These are phyloP conservation scores for Backusella tarrabulga DNA, from an alignment of 192 early-diverging fungal genomes.

Conservation along the genomic window DNA sequence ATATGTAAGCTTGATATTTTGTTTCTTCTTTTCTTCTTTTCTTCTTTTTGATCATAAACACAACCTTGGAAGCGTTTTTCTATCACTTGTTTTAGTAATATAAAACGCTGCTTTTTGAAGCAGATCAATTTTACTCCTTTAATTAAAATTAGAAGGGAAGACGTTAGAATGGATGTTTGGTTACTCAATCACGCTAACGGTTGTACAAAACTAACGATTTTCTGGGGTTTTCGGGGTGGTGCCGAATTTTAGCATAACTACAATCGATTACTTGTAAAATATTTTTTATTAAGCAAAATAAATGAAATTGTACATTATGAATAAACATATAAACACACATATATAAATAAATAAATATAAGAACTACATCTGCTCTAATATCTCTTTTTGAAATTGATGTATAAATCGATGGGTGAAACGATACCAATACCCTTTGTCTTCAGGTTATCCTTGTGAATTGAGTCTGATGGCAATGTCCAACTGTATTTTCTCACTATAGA, in stretches of 20 bases:
- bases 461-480: slow-evolving; percentile 20
- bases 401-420: neutral
- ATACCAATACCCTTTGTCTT: slow-evolving; percentile 12
- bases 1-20: neutral
- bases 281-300: neutral
- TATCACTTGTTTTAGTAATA: neutral
- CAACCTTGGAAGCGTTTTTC: neutral
- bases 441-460: slow-evolving; percentile 14
- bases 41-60: neutral
- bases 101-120: neutral
- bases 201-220: neutral
- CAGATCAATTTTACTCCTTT: neutral
- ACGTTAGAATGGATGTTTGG: neutral
- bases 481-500: slow-evolving; percentile 25
- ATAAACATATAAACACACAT: too few relatives aligned
- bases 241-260: neutral
- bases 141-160: too few relatives aligned
- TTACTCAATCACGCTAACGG: neutral
- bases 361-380: slow-evolving; percentile 2
- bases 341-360: neutral
- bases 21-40: neutral
- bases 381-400: slow-evolving; percentile 8
- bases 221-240: neutral
- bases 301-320: too few relatives aligned
- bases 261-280: neutral